These are phyloP conservation scores for Calocybe indica DNA, from an alignment of 768 basidiomycete genomes.

Conservation along the genomic window DNA sequence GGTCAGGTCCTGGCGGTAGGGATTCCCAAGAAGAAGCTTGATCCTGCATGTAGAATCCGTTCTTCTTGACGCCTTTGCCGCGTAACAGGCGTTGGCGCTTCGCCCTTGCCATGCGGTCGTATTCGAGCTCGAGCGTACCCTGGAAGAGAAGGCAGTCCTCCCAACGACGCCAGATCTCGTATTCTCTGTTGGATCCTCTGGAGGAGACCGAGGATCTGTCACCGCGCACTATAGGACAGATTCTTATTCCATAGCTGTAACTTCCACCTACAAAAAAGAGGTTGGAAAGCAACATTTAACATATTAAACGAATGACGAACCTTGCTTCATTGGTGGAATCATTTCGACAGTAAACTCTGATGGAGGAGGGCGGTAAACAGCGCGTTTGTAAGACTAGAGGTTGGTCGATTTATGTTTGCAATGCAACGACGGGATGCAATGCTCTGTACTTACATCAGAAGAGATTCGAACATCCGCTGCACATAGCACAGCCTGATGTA, in stretches of 20 bases:
- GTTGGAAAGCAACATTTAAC: conserved; percentile 3
- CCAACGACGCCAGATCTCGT: conserved; percentile 78
- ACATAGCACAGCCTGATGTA: conserved; percentile 1
- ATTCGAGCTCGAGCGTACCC: conserved; percentile 61
- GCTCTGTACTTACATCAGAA: background rate
- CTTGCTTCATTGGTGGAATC: conserved; percentile 52
- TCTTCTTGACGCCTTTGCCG: conserved; percentile 74
- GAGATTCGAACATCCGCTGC: background rate
- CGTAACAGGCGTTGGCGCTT: conserved; percentile 63
- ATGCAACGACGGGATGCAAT: background rate
- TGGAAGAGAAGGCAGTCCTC: conserved; percentile 81
- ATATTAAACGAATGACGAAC: conserved; percentile 23
- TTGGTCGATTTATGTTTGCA: background rate
- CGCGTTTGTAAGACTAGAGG: conserved; percentile 52
- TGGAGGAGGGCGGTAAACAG: conserved; percentile 55
- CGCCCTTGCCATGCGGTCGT: conserved; percentile 52
- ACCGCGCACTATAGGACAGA: conserved; percentile 37
- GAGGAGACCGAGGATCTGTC: conserved; percentile 35
- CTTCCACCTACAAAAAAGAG: conserved; percentile 34
- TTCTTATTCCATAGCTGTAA: conserved; percentile 57
- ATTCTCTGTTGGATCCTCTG: conserved; percentile 35
- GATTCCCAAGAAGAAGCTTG: conserved; percentile 82
- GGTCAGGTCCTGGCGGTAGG: conserved; percentile 78
- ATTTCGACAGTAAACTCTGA: conserved; percentile 53
- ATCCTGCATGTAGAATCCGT: conserved; percentile 64